Conservation (phyloP, 78 protist genomes). For the Speleostelium caveatum region DNA sequence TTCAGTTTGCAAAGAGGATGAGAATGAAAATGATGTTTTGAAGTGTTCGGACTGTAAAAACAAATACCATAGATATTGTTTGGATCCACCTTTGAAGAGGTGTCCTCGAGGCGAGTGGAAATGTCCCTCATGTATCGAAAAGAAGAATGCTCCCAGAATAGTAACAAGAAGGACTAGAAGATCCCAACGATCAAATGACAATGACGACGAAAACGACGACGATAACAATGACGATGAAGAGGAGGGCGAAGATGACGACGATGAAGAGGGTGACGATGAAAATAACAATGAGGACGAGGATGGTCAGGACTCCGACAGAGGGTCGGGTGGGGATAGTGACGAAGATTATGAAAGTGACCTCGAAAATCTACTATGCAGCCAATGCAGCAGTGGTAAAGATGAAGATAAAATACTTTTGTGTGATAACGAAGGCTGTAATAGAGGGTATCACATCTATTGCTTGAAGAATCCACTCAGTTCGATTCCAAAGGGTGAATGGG, state of each 20-base stretch:
- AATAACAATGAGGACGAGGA: not conserved
- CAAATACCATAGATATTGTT: not conserved
- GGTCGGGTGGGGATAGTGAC: not conserved
- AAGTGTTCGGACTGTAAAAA: not conserved
- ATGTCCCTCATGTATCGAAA: not conserved
- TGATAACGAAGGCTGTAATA: slow-evolving; percentile 57
- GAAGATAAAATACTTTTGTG: slow-evolving; percentile 73
- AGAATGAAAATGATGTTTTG: not conserved
- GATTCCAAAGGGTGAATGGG: slow-evolving; percentile 72
- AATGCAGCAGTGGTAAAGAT: slow-evolving; percentile 53
- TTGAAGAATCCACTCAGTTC: slow-evolving; percentile 14
- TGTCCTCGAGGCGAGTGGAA: not conserved
- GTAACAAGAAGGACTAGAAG: slow-evolving; percentile 14
- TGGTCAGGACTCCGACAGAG: not conserved
- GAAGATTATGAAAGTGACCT: not conserved
- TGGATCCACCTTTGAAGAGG: not conserved
- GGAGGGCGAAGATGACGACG: not conserved
- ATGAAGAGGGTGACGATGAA: not conserved
- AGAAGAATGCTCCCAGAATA: not conserved
- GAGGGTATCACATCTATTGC: slow-evolving; percentile 80
- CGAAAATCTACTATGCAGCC: slow-evolving; percentile 35
- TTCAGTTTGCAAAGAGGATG: not conserved
- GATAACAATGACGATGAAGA: not conserved
- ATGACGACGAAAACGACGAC: not conserved
- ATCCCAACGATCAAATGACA: not conserved